Base-by-base conservation (phyloP, 2,329 filamentous ascomycete genomes). In the Aureobasidium vineae region DNA sequence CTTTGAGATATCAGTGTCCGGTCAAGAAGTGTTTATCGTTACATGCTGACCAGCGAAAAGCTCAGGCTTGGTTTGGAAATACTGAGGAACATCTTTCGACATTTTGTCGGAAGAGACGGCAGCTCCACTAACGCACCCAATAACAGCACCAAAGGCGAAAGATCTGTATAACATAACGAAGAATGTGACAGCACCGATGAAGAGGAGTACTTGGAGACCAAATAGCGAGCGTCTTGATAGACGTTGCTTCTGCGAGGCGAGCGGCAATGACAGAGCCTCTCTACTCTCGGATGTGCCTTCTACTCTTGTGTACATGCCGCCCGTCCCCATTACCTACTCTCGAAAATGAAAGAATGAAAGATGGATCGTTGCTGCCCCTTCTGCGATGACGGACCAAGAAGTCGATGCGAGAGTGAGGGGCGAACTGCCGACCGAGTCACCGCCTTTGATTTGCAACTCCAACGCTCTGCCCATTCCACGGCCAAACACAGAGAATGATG, bases 51-150 rank as follows among this genome's bases (percentile, higher is more conserved):
- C 75, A 57, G 75, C 69, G 49, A 73, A 86, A 52, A 87, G 75
- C 74, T 88, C 80, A 3, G 86, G 85, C 28, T 79, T 80, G 0
- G 86, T 88, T 74, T 87, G 84, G 71, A 87, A 88, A 74, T 88
- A 86, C 73, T 88, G 84, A 28, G 86, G 86, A 54, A 87, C 81
- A 47, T 80, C 69, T 26, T 52, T 67, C 54, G 68, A 70, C 8
- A 16, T 19, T 21, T 38, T 65, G 15, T 52, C 40, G 31, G 68
- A 59, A 45, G 70, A 68, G 38, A 66, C 67, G 36, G 61, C 69
- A 21, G 65, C 66, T 31, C 56, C 73, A 54, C 70, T 70, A 26
- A 72, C 63, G 15, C 68, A 69, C 19, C 68, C 71, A 38, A 71
- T 70, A 23, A 53, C 66, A 40, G 73, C 70, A 38, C 72, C 72